A percentile compares a stretch with the other conserved stretches of the same genome.
These are phyloP conservation scores for Fusarium robinianum DNA, from an alignment of 2,329 filamentous ascomycete genomes.

Conservation along the genomic window DNA sequence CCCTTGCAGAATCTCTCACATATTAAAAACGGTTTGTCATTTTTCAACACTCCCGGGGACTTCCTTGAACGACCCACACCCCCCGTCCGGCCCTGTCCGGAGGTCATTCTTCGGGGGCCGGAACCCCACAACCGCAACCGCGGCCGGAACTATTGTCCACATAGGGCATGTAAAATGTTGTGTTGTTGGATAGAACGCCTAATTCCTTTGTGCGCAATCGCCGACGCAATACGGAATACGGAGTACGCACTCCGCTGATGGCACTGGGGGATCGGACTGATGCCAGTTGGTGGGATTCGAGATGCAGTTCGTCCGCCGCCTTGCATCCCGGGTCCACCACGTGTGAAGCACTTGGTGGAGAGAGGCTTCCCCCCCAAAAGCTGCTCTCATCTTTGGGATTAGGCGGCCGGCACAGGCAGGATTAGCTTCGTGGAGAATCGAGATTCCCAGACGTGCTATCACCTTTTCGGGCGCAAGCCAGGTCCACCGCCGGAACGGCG, in stretches of 20 bases:
- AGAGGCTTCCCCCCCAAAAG: conserved; percentile 5
- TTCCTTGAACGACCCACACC: not conserved
- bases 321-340: conserved; percentile 35
- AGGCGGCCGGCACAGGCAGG: conserved; percentile 7
- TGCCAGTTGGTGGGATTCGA: conserved; percentile 30
- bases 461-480: too few relatives aligned
- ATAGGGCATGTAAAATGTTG: conserved; percentile 6
- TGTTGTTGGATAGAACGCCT: too few relatives aligned
- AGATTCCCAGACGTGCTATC: conserved; percentile 16
- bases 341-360: conserved; percentile 29
- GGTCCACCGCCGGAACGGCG: too few relatives aligned
- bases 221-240: conserved; percentile 5
- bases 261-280: conserved; percentile 12
- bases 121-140: conserved; percentile 17
- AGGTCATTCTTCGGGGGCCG: conserved; percentile 7
- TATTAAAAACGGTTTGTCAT: conserved; percentile 12
- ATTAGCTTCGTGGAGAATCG: conserved; percentile 24
- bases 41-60: conserved; percentile 11
- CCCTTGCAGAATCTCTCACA: conserved; percentile 5
- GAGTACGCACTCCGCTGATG: not conserved
- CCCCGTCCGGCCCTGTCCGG: too few relatives aligned
- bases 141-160: conserved; percentile 9
- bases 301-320: conserved; percentile 33
- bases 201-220: too few relatives aligned
- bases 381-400: not conserved